These are phyloP conservation scores for Neurospora pannonica DNA, from an alignment of 495 filamentous ascomycete genomes.

Conservation along the genomic window DNA sequence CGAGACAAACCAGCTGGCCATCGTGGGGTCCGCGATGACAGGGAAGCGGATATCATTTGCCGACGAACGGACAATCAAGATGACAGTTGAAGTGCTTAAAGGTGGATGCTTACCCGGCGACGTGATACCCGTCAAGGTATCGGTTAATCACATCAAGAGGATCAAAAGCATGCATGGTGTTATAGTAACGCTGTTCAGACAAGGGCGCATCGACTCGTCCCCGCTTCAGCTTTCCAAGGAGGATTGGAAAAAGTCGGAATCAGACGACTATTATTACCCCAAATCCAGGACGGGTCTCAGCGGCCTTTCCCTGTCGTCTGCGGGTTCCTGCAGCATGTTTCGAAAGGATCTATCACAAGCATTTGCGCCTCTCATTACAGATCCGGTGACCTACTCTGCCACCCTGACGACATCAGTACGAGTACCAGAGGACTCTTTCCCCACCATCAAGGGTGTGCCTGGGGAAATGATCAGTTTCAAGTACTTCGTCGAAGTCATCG, in stretches of 20 bases:
- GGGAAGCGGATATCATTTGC: constrained; percentile 10
- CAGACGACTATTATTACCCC: constrained; percentile 49
- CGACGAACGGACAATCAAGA: constrained; percentile 65
- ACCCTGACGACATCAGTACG: constrained; percentile 71
- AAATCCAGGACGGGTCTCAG: constrained; percentile 61
- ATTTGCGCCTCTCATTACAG: constrained; percentile 75
- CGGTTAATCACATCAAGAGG: constrained; percentile 73
- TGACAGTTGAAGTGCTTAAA: constrained; percentile 73
- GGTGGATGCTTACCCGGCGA: constrained; percentile 84
- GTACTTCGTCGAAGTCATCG: constrained; percentile 85
- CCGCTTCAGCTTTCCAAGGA: constrained; percentile 45
- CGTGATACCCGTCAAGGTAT: constrained; percentile 66
- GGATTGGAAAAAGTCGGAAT: constrained; percentile 65
- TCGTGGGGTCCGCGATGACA: background rate
- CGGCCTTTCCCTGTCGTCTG: constrained; percentile 71
- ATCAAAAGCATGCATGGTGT: constrained; percentile 87
- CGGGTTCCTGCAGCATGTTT: constrained; percentile 75
- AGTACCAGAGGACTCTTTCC: constrained; percentile 84
- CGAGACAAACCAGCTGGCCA: constrained; percentile 16
- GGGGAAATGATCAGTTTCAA: constrained; percentile 88
- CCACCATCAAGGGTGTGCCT: constrained; percentile 81
- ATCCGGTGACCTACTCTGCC: constrained; percentile 66
- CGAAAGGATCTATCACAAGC: constrained; percentile 88
- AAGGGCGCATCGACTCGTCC: constrained; percentile 83
- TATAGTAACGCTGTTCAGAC: constrained; percentile 84